phyloP scores from a whole-genome alignment of 108 stramenopile species.

The Discostella pseudostelligera region DNA sequence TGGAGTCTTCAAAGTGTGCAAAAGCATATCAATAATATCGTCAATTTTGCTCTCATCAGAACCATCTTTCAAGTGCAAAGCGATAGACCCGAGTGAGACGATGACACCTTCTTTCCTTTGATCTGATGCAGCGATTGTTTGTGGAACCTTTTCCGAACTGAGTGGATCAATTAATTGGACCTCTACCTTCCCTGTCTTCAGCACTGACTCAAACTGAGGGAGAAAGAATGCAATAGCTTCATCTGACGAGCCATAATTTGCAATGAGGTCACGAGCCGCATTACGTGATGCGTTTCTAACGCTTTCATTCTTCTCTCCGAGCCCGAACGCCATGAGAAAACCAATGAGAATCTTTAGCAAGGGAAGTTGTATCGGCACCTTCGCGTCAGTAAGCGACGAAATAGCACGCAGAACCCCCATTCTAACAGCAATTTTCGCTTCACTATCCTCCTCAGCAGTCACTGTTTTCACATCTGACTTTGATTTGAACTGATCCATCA shows the following conservation, averaged over 20 bases:
- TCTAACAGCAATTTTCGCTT: slow-evolving; percentile 63
- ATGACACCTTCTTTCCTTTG: slow-evolving; percentile 88
- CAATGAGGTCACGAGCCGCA: slow-evolving; percentile 74
- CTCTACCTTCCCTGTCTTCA: slow-evolving; percentile 70
- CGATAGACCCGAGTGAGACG: slow-evolving; percentile 83
- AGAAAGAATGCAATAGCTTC: slow-evolving; percentile 79
- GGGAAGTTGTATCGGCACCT: slow-evolving; percentile 56
- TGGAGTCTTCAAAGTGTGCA: slow-evolving; percentile 70
- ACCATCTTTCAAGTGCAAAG: slow-evolving; percentile 78
- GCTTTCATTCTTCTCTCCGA: slow-evolving; percentile 72
- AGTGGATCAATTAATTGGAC: slow-evolving; percentile 48
- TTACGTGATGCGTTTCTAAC: slow-evolving; percentile 68
- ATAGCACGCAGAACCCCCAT: slow-evolving; percentile 73
- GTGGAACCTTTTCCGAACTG: slow-evolving; percentile 56
- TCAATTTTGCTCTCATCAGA: slow-evolving; percentile 78
- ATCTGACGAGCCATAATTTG: slow-evolving; percentile 64
- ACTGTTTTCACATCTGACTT: slow-evolving; percentile 28
- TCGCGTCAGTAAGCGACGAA: slow-evolving; percentile 55
- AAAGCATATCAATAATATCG: slow-evolving; percentile 78
- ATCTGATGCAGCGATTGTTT: slow-evolving; percentile 60
- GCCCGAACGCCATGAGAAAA: slow-evolving; percentile 82
- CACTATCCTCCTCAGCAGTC: slow-evolving; percentile 66
- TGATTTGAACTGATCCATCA: slow-evolving; percentile 70
- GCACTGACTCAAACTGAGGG: slow-evolving; percentile 73
- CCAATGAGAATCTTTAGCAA: slow-evolving; percentile 66